phyloP scores from a whole-genome alignment of 2,329 filamentous ascomycete species.

The Aspergillus oerlinghausenensis region DNA sequence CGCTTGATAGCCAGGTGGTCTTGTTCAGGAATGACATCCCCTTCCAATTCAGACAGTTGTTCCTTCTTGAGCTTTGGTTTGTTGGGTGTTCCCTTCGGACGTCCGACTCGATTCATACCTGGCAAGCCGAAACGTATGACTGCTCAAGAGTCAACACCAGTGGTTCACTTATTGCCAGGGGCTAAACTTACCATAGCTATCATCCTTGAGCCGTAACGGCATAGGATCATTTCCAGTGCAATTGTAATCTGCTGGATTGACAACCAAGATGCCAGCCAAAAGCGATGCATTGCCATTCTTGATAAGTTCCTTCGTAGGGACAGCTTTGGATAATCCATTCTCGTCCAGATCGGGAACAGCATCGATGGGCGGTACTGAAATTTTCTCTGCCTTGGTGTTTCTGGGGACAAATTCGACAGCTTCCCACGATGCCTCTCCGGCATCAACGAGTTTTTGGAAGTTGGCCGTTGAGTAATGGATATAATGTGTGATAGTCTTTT shows the following conservation, averaged over 20 bases:
- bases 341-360: constrained; percentile 38
- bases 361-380: constrained; percentile 27
- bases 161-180: not conserved
- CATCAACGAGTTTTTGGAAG: constrained; percentile 51
- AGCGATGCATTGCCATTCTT: constrained; percentile 42
- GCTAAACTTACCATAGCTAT: constrained; percentile 26
- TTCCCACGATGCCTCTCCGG: constrained; percentile 49
- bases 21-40: constrained; percentile 6
- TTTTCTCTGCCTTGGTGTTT: constrained; percentile 26
- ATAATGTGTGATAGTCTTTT: constrained; percentile 47
- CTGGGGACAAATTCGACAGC: constrained; percentile 42
- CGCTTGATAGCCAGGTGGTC: constrained; percentile 4
- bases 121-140: not conserved
- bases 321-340: constrained; percentile 44
- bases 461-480: constrained; percentile 51
- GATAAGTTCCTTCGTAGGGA: constrained; percentile 30
- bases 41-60: constrained; percentile 8
- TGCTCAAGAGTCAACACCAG: not conserved
- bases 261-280: constrained; percentile 33
- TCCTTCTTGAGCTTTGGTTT: constrained; percentile 10
- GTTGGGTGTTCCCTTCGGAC: constrained; percentile 13
- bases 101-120: constrained; percentile 4
- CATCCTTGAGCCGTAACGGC: constrained; percentile 23
- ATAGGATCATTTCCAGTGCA: constrained; percentile 33
- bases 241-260: constrained; percentile 31